Evolutionary conservation across 257 asterid species (phyloP).

Genomic region (Jasminum sambac): DNA sequence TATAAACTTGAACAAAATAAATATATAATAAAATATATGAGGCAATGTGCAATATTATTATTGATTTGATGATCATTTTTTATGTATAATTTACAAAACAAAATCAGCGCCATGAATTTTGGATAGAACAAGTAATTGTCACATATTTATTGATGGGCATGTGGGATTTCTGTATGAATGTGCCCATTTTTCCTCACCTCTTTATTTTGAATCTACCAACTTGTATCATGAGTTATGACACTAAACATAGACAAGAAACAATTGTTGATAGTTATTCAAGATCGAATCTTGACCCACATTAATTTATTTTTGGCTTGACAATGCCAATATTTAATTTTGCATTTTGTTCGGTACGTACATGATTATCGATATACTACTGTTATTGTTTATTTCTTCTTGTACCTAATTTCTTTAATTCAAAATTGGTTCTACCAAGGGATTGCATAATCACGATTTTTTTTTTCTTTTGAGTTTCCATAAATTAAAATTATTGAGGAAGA

Average conservation of each 20-base stretch:
- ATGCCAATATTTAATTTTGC: not conserved
- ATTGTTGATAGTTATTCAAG: not conserved
- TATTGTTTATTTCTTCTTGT: too few relatives aligned
- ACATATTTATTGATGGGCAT: not conserved
- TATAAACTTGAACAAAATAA: not conserved
- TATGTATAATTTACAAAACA: not conserved
- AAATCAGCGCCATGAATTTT: not conserved
- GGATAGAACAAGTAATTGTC: not conserved
- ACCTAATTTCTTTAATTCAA: too few relatives aligned
- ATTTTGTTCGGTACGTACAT: not conserved
- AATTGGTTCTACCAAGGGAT: too few relatives aligned
- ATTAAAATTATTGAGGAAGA: too few relatives aligned
- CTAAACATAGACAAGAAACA: conserved; percentile 1
- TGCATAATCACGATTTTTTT: too few relatives aligned
- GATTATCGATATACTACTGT: too few relatives aligned
- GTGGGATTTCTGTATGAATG: not conserved
- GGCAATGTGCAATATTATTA: not conserved
- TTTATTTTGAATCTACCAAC: conserved; percentile 2
- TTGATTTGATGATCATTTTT: not conserved
- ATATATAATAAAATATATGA: not conserved
- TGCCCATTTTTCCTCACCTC: not conserved
- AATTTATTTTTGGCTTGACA: not conserved
- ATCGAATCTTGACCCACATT: conserved; percentile 5
- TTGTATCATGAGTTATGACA: not conserved
- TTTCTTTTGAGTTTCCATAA: too few relatives aligned